These are phyloP conservation scores for Ruellia speciosa DNA, from an alignment of 305 asterid genomes.

Conservation along the genomic window DNA sequence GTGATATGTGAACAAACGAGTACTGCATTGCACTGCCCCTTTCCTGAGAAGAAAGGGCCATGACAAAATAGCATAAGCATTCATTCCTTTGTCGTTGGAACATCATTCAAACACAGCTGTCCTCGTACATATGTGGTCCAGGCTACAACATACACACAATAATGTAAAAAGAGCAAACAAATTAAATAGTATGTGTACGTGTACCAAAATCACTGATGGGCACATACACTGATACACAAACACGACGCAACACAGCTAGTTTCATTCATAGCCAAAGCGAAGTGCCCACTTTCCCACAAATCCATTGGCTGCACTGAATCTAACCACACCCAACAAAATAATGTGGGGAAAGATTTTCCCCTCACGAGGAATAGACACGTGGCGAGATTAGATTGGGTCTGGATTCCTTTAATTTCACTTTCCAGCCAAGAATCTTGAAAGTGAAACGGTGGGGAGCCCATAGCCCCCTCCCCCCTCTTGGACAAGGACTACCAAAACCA, in stretches of 20 bases:
- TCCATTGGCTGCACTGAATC: conserved; percentile 26
- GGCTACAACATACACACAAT: conserved; percentile 5
- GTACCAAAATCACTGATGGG: not conserved
- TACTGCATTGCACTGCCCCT: too few relatives aligned
- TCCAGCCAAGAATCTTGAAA: conserved; percentile 17
- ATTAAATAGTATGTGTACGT: conserved; percentile 13
- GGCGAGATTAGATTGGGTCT: conserved; percentile 23
- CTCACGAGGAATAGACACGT: conserved; percentile 20
- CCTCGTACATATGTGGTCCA: conserved; percentile 34
- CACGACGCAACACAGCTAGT: not conserved
- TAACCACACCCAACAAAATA: conserved; percentile 16
- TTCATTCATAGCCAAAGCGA: conserved; percentile 22
- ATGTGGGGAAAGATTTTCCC: conserved; percentile 10
- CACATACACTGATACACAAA: not conserved
- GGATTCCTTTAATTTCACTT: conserved; percentile 23
- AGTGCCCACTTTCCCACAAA: conserved; percentile 27
- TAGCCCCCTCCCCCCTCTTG: conserved; percentile 1
- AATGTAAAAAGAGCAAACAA: conserved; percentile 12
- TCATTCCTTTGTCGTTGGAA: not conserved
- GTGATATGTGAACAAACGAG: too few relatives aligned
- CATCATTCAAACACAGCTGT: conserved; percentile 29
- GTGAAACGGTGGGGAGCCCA: conserved; percentile 16
- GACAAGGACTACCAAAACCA: conserved; percentile 31
- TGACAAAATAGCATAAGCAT: not conserved
- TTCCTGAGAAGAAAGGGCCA: too few relatives aligned